Conservation (phyloP, 257 asterid genomes). For the Apocynum venetum region DNA sequence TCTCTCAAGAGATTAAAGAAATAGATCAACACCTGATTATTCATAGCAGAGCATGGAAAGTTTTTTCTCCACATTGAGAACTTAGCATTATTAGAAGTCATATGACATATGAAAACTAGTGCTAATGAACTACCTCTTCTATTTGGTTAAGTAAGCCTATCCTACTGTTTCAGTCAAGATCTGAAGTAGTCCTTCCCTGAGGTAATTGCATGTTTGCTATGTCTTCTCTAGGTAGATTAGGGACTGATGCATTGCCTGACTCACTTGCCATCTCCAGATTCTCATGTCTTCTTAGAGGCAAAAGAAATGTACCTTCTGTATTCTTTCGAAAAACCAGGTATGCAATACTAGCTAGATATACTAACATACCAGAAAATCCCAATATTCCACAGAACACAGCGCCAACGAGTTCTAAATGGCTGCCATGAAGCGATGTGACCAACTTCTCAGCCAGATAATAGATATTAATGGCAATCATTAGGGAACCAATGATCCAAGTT, state of each 20-base stretch:
- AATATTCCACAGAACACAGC: constrained; percentile 57
- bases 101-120: background rate
- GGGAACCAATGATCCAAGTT: constrained; percentile 78
- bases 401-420: constrained; percentile 36
- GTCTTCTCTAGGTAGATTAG: constrained; percentile 63
- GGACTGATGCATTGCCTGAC: constrained; percentile 5
- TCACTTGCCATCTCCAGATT: constrained; percentile 32
- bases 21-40: background rate
- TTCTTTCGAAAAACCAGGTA: constrained; percentile 67
- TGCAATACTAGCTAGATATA: constrained; percentile 59
- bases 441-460: constrained; percentile 66
- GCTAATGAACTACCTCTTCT: background rate
- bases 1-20: no score
- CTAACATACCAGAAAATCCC: constrained; percentile 58
- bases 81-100: background rate
- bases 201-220: constrained; percentile 80
- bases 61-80: background rate
- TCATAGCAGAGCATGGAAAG: background rate
- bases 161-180: constrained; percentile 23
- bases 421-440: constrained; percentile 49
- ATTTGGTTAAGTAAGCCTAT: background rate
- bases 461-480: constrained; percentile 81
- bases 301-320: constrained; percentile 57
- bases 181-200: constrained; percentile 38
- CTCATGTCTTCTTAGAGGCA: constrained; percentile 46